Percentiles rank a stretch among this genome's conserved stretches.
These are phyloP conservation scores for Mycoemilia scoparia DNA, from an alignment of 192 early-diverging fungal species.

Conservation along the genomic window DNA sequence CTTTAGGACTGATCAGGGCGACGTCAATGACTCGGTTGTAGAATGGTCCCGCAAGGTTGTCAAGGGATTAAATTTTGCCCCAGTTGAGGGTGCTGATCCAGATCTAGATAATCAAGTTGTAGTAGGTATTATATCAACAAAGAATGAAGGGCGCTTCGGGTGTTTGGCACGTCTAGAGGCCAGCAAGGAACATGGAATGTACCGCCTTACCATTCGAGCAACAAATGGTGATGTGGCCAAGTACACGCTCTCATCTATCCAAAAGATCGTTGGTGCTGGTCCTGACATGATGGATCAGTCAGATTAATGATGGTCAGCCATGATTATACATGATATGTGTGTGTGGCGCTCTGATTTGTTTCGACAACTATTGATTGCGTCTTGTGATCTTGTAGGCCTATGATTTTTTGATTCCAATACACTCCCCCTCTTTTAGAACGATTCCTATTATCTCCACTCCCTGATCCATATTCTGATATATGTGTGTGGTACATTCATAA, in stretches of 20 bases:
- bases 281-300: too few species aligned
- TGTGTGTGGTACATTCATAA: too few species aligned
- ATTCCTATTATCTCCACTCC: too few species aligned
- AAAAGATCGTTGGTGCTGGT: constrained; percentile 7
- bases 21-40: constrained; percentile 19
- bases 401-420: too few species aligned
- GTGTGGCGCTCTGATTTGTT: too few species aligned
- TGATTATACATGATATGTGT: too few species aligned
- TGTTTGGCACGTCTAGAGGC: constrained; percentile 80
- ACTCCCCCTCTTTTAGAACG: too few species aligned
- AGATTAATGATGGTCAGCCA: too few species aligned
- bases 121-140: constrained; percentile 68
- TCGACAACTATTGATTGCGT: too few species aligned
- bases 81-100: constrained; percentile 70
- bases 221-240: constrained; percentile 66
- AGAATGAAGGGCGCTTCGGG: constrained; percentile 65
- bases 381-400: too few species aligned
- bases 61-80: constrained; percentile 47
- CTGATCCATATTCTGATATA: too few species aligned
- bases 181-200: constrained; percentile 70
- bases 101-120: constrained; percentile 78
- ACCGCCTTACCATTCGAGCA: constrained; percentile 71
- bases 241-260: constrained; percentile 13
- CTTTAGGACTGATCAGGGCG: constrained; percentile 13
- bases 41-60: constrained; percentile 37